Evolutionary conservation across 2,329 filamentous ascomycete genomes (phyloP).

Genomic region (Samsoniella hepiali): DNA sequence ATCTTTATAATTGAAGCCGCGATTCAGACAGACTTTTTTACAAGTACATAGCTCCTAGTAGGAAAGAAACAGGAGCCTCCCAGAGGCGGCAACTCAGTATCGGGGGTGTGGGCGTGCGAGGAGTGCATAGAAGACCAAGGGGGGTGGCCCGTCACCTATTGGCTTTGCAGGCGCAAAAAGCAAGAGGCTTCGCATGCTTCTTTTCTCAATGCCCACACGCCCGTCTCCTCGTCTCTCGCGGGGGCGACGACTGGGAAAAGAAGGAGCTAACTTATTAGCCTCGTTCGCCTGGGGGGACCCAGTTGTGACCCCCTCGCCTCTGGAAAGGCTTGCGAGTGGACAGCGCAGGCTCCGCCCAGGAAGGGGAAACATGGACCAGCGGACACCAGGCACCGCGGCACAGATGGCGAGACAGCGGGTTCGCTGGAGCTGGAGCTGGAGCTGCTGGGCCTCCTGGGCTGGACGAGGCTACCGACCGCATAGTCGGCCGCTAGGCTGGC

Average conservation of each 20-base stretch:
- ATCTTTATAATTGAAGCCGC: conserved; percentile 16
- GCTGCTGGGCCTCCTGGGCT: neutral
- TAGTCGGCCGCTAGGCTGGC: neutral
- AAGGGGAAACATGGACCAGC: conserved; percentile 2
- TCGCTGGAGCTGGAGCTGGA: neutral
- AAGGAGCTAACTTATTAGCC: neutral
- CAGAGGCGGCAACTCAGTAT: conserved; percentile 1
- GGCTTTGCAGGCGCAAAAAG: conserved; percentile 14
- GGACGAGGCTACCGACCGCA: conserved; percentile 11
- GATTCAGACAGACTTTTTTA: conserved; percentile 13
- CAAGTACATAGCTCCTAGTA: neutral
- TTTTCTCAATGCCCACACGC: conserved; percentile 16
- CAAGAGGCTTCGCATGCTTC: conserved; percentile 9
- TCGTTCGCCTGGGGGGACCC: conserved; percentile 1
- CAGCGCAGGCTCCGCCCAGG: conserved; percentile 1
- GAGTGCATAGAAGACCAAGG: neutral
- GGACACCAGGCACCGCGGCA: neutral
- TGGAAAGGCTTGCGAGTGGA: neutral
- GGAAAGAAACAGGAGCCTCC: neutral
- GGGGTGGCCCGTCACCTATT: conserved; percentile 12
- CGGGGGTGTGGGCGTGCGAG: conserved; percentile 2
- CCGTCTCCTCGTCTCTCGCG: conserved; percentile 14
- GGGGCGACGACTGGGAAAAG: conserved; percentile 9
- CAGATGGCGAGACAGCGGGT: neutral
- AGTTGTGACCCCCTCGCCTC: neutral